phyloP scores from a whole-genome alignment of 2,329 filamentous ascomycete species.

The Claviceps africana region DNA sequence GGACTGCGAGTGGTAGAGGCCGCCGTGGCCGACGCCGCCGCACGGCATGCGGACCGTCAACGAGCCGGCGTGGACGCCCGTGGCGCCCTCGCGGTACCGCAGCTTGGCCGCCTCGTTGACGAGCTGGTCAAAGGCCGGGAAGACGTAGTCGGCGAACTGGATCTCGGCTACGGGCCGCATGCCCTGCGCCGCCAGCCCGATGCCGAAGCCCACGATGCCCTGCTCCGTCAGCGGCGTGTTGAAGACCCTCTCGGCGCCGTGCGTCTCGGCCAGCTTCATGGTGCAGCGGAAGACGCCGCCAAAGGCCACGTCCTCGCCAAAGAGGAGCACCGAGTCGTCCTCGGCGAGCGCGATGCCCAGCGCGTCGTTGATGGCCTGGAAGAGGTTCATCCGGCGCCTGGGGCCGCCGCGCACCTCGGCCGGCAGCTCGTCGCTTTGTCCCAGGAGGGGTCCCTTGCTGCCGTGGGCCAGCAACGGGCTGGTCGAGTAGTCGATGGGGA shows the following conservation, averaged over 20 bases:
- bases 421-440: conserved; percentile 59
- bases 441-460: conserved; percentile 45
- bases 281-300: conserved; percentile 93
- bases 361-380: conserved; percentile 85
- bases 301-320: conserved; percentile 94
- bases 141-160: conserved; percentile 91
- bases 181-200: conserved; percentile 78
- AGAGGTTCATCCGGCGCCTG: conserved; percentile 83
- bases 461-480: conserved; percentile 72
- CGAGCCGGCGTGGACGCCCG: conserved; percentile 52
- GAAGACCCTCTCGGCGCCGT: conserved; percentile 81
- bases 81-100: conserved; percentile 55
- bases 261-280: conserved; percentile 77
- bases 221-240: conserved; percentile 93
- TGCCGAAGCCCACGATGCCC: conserved; percentile 85
- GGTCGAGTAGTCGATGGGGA: conserved; percentile 74
- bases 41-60: conserved; percentile 83
- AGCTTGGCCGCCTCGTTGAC: conserved; percentile 89
- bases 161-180: conserved; percentile 91
- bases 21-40: conserved; percentile 80
- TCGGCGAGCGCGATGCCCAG: conserved; percentile 67
- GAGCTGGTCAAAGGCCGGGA: conserved; percentile 83
- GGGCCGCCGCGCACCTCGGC: conserved; percentile 48
- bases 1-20: conserved; percentile 75
- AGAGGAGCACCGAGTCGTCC: conserved; percentile 78